phyloP scores from a whole-genome alignment of 1,284 basidiomycete species.

The Coriolopsis trogii region DNA sequence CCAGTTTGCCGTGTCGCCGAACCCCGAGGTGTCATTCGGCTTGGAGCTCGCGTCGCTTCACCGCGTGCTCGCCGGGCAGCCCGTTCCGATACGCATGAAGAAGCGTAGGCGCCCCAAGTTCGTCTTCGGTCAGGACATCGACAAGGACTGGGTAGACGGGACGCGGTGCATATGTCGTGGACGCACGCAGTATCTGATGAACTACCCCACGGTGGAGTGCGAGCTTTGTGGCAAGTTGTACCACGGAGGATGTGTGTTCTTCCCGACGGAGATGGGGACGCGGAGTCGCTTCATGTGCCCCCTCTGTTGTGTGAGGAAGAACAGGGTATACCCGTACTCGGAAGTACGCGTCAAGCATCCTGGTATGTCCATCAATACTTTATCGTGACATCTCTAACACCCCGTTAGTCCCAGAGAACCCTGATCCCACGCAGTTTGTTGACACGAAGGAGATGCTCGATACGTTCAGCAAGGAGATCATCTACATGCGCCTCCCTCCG shows the following conservation, averaged over 20 bases:
- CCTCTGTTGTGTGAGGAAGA: constrained; percentile 74
- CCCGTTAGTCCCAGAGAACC: constrained; percentile 39
- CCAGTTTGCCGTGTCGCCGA: constrained; percentile 79
- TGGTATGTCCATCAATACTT: constrained; percentile 43
- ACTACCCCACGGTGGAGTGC: constrained; percentile 68
- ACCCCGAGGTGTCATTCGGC: constrained; percentile 76
- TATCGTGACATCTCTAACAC: not conserved
- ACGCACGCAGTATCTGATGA: constrained; percentile 57
- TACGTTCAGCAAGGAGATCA: constrained; percentile 68
- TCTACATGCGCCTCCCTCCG: constrained; percentile 64
- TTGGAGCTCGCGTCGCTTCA: constrained; percentile 79
- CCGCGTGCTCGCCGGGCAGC: constrained; percentile 73
- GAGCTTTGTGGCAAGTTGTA: constrained; percentile 65
- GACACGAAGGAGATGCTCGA: constrained; percentile 75
- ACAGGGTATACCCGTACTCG: constrained; percentile 65
- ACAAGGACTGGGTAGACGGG: constrained; percentile 71
- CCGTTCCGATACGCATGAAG: constrained; percentile 50
- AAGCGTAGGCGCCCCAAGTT: constrained; percentile 73
- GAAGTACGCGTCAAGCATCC: constrained; percentile 72
- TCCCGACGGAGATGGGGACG: constrained; percentile 44
- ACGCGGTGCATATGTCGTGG: constrained; percentile 83
- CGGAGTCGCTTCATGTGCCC: constrained; percentile 63
- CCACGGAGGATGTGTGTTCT: constrained; percentile 78
- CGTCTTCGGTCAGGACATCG: constrained; percentile 74
- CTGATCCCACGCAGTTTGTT: constrained; percentile 59